Percentiles rank a stretch among this genome's conserved stretches.
Conservation (phyloP, 345 rosid species). For the Salix suchowensis region DNA sequence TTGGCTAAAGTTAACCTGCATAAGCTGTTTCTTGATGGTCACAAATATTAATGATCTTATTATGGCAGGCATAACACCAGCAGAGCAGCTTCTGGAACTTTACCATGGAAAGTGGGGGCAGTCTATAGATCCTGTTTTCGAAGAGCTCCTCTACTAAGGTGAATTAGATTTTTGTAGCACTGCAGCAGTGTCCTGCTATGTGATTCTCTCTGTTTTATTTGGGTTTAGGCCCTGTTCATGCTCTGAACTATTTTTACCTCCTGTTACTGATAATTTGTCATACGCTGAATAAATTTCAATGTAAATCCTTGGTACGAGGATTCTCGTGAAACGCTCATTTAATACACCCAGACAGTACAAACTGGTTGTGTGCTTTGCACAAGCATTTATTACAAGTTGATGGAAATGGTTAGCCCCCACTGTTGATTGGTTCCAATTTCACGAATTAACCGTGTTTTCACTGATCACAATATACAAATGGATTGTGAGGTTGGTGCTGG, state of each 20-base stretch:
- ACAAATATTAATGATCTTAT: slow-evolving; percentile 2
- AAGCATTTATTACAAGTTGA: too few relatives aligned
- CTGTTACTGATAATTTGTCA: not conserved
- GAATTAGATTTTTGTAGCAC: slow-evolving; percentile 13
- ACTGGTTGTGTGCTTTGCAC: not conserved
- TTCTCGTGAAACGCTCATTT: slow-evolving; percentile 1
- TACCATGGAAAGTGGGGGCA: slow-evolving; percentile 77
- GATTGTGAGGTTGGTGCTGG: not conserved
- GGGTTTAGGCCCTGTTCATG: slow-evolving; percentile 6
- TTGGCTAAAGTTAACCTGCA: not conserved
- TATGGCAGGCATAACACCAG: slow-evolving; percentile 73
- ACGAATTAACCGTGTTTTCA: not conserved
- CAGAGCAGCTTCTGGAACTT: slow-evolving; percentile 79
- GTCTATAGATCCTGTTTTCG: slow-evolving; percentile 76
- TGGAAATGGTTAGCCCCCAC: not conserved
- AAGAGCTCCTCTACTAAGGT: slow-evolving; percentile 56
- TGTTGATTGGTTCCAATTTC: not conserved
- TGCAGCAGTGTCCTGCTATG: not conserved
- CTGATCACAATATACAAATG: not conserved
- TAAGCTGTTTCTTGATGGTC: not conserved
- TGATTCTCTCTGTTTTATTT: not conserved
- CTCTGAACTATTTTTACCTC: not conserved
- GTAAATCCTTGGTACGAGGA: slow-evolving; percentile 14
- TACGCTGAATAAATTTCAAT: slow-evolving; percentile 16
- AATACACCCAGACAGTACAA: not conserved